These are phyloP conservation scores for Globisporangium emineosum DNA, from an alignment of 352 stramenopile genomes.

Conservation along the genomic window DNA sequence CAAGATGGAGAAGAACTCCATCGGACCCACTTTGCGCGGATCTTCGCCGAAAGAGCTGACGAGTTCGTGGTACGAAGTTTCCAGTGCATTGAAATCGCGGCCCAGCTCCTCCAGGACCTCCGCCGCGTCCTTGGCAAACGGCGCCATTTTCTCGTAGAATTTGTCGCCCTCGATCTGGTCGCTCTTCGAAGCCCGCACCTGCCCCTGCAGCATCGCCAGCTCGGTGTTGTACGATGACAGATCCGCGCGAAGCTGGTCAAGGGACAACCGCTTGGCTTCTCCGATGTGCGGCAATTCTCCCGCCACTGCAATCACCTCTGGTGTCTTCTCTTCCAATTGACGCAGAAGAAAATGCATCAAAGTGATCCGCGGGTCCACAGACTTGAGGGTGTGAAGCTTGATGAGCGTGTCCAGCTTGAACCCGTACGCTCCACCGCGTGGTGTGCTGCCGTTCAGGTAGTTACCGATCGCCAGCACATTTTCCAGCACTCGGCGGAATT, in stretches of 20 bases:
- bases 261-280: slow-evolving; percentile 73
- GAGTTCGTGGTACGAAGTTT: slow-evolving; percentile 75
- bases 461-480: slow-evolving; percentile 90
- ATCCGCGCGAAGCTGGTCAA: slow-evolving; percentile 81
- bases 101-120: slow-evolving; percentile 81
- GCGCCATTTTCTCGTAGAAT: slow-evolving; percentile 82
- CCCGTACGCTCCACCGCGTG: slow-evolving; percentile 85
- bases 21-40: slow-evolving; percentile 71
- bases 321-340: slow-evolving; percentile 73
- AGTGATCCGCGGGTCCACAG: slow-evolving; percentile 70
- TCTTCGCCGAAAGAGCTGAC: slow-evolving; percentile 85
- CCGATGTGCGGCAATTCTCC: slow-evolving; percentile 76
- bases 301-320: slow-evolving; percentile 75
- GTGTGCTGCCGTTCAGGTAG: slow-evolving; percentile 89
- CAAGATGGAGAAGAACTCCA: slow-evolving; percentile 81
- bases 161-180: slow-evolving; percentile 69
- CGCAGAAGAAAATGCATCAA: slow-evolving; percentile 82
- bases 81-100: slow-evolving; percentile 66
- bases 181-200: slow-evolving; percentile 76
- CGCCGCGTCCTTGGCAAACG: slow-evolving; percentile 75
- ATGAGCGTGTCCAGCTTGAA: slow-evolving; percentile 90
- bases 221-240: slow-evolving; percentile 82
- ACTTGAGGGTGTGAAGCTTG: slow-evolving; percentile 88
- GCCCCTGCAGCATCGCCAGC: slow-evolving; percentile 77
- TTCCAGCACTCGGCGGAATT: slow-evolving; percentile 76